Base-by-base conservation (phyloP, 805 yeast species). In the Grigorovia yakushimaensis region DNA sequence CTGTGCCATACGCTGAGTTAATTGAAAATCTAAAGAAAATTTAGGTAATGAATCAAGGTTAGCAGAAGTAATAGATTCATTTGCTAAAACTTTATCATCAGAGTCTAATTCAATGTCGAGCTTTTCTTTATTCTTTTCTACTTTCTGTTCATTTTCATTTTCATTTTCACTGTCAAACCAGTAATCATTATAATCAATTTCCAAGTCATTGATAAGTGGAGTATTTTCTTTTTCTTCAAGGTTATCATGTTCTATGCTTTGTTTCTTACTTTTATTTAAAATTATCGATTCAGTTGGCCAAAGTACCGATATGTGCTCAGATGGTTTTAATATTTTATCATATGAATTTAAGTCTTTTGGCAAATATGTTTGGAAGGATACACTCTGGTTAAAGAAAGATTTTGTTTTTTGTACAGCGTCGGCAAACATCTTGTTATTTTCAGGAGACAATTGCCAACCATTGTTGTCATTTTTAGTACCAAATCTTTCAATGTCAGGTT, bases 401-500 rank as follows among this genome's bases (percentile, higher is more conserved):
- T 44, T 47, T 20, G 47, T 44, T n/a, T 58, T 41, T 2, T 48
- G 47, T 39, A 58, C 61, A 8, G 59, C 60, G 36, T 63, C 66
- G 1, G 63, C 54, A 20, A 72, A 65, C 47, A 71, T 49, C 2
- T 56, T 49, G 13, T 61, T 45, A 36, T 71, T 60, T 19, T 71
- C 74, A 0, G 61, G 64, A 8, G 68, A 61, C 17, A 71, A 76
- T 17, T 66, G 65, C 82, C 82, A 77, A 2, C 56, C 39, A 0
- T 58, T 56, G 1, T 50, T 42, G 0, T 47, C 43, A 7, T 43
- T 38, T 13, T 23, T 18, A n/a, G 9, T 13, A 18, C 13, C 41
- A 17, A 36, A 38, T 41, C 79, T 58, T 1, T 54, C 46, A 4
- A 68, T 30, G 51, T 55, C 41, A 23, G 62, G 30, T 20, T 60